phyloP scores from a whole-genome alignment of 306 rosid genomes.

The Pyrus pyrifolia region DNA sequence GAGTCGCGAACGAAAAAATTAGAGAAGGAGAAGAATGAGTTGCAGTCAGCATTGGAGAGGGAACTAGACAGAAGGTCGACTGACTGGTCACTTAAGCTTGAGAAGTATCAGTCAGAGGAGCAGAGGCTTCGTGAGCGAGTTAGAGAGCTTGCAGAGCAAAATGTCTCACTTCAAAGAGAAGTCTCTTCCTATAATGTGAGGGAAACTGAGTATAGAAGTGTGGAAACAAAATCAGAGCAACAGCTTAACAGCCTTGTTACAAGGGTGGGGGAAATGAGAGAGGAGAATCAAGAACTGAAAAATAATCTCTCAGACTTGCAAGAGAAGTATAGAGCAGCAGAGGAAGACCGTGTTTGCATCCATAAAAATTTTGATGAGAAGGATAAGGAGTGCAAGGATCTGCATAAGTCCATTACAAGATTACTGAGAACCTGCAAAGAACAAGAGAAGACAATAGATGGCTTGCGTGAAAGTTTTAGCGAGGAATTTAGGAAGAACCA shows the following conservation, averaged over 20 bases:
- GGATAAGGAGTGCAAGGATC: conserved; percentile 78
- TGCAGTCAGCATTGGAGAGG: conserved; percentile 77
- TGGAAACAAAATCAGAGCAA: conserved; percentile 47
- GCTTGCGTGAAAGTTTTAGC: conserved; percentile 51
- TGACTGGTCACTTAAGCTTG: conserved; percentile 92
- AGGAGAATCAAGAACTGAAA: conserved; percentile 49
- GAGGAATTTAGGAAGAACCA: conserved; percentile 44
- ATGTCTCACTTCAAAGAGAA: conserved; percentile 90
- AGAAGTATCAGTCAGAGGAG: conserved; percentile 82
- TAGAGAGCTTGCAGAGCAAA: conserved; percentile 98
- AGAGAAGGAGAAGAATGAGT: conserved; percentile 87
- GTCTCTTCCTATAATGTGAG: conserved; percentile 61
- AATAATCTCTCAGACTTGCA: conserved; percentile 52
- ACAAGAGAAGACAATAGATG: conserved; percentile 81
- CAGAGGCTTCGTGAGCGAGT: conserved; percentile 88
- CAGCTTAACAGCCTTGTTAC: conserved; percentile 50
- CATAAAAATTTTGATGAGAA: conserved; percentile 60
- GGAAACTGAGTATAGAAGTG: conserved; percentile 56
- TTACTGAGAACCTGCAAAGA: conserved; percentile 72
- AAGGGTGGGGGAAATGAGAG: conserved; percentile 43
- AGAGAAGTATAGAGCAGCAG: conserved; percentile 46
- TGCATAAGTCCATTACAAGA: conserved; percentile 69
- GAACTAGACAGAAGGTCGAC: conserved; percentile 94
- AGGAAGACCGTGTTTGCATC: conserved; percentile 52
- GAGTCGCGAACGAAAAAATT: conserved; percentile 48